Percentiles rank a stretch among this genome's conserved stretches.
Conservation (phyloP, 352 stramenopile genomes). For the Pythium apleroticum region DNA sequence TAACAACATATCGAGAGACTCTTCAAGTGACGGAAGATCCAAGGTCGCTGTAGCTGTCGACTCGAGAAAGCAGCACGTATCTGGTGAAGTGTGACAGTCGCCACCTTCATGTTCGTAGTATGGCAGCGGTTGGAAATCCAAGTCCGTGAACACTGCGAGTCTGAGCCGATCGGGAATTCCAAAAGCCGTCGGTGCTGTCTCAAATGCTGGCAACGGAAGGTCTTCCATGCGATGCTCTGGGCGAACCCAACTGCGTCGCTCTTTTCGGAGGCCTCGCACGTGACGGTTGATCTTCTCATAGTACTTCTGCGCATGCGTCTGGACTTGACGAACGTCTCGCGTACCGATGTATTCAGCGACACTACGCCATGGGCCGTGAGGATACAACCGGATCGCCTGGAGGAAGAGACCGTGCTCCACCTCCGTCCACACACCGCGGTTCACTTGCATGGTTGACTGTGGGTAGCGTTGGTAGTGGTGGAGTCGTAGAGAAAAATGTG, state of each 20-base stretch:
- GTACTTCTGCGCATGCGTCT: conserved; percentile 25
- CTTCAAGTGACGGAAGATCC: background rate
- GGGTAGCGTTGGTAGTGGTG: background rate
- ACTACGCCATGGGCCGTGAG: conserved; percentile 21
- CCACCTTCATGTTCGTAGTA: background rate
- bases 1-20: background rate
- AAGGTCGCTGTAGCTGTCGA: background rate
- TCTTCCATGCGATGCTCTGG: conserved; percentile 24
- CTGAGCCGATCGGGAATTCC: background rate
- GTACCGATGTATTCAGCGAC: conserved; percentile 26
- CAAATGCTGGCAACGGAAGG: background rate
- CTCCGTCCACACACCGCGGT: conserved; percentile 27
- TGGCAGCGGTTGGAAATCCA: background rate
- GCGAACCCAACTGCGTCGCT: conserved; percentile 17
- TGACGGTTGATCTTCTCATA: conserved; percentile 24
- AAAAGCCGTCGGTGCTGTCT: background rate
- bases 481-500: background rate
- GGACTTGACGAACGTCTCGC: conserved; percentile 22
- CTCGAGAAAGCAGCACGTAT: background rate
- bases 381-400: conserved; percentile 24
- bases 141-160: background rate
- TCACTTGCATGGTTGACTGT: conserved; percentile 4
- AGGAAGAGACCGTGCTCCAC: conserved; percentile 33
- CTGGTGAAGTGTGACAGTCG: background rate
- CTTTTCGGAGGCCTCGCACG: conserved; percentile 19